phyloP scores from a whole-genome alignment of 768 basidiomycete species.

The Sutorius australiensis region DNA sequence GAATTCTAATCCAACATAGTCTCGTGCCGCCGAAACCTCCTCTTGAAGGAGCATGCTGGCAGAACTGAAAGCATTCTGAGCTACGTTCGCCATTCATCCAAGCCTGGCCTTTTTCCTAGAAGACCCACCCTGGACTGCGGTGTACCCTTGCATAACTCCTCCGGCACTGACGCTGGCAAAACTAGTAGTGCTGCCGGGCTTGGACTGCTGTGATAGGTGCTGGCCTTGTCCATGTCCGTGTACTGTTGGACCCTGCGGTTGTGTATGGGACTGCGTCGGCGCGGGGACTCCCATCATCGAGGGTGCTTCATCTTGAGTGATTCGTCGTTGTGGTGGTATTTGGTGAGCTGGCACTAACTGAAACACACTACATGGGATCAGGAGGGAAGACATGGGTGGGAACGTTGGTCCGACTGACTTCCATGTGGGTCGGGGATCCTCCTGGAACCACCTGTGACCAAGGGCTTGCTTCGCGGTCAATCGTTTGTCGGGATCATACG shows the following conservation, averaged over 20 bases:
- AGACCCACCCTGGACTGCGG: slow-evolving; percentile 33
- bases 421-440: slow-evolving; percentile 80
- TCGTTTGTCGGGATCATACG: slow-evolving; percentile 85
- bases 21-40: not conserved
- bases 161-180: slow-evolving; percentile 63
- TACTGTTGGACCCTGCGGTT: slow-evolving; percentile 41
- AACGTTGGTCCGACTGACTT: slow-evolving; percentile 55
- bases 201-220: slow-evolving; percentile 36
- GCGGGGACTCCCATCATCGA: slow-evolving; percentile 72
- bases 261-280: slow-evolving; percentile 42
- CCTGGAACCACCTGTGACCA: slow-evolving; percentile 86
- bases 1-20: no score
- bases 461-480: slow-evolving; percentile 82
- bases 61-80: not conserved
- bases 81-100: slow-evolving; percentile 30
- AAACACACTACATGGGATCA: slow-evolving; percentile 57
- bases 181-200: slow-evolving; percentile 59
- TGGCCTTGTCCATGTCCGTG: slow-evolving; percentile 47
- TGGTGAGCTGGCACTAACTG: slow-evolving; percentile 58
- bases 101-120: slow-evolving; percentile 61
- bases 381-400: slow-evolving; percentile 4
- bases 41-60: no score
- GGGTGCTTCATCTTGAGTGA: slow-evolving; percentile 89
- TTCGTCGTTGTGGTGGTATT: slow-evolving; percentile 80
- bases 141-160: slow-evolving; percentile 30